Evolutionary conservation across 208 protist species (phyloP), one percentile per base, ranked within the genome.

Genomic region (Leishmania major): DNA sequence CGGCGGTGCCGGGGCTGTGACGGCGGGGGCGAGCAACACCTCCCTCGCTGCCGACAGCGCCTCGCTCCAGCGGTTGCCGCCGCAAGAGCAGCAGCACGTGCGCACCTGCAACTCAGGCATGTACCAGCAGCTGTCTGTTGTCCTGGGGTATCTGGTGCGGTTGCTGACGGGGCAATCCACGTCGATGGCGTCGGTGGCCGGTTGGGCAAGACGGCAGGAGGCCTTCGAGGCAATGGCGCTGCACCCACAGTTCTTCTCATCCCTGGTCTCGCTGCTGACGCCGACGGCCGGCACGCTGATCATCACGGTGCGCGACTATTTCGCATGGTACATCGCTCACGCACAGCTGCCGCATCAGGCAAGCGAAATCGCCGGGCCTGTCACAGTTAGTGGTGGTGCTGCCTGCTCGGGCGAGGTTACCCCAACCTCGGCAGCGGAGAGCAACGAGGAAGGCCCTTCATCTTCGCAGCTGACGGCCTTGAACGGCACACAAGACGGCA

Each of bases 61-160:
- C 67, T 77, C 88, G 0, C 70, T 90, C 66, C 91, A 92, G 80
- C 89, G 87, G 3, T 84, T 95, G 25, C 92, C 88, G 79, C 91
- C 92, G 43, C 93, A 94, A 84, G 94, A 94, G 84, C 94, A 96
- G 79, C 94, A 96, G 80, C 92, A 95, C 83, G 89, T 95, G 25
- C 92, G 92, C 60, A 92, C 85, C 62, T 97, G 93, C 87, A 90
- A 91, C 73, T 87, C 89, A 1, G 92, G 91, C 69, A 97, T 97
- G 94, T 95, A 96, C 83, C 90, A 96, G 80, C 93, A 97, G 82
- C 93, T 96, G 62, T 86, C 91, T 25, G 77, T 87, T 40, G 92
- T 94, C 35, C 88, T 97, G 25, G 77, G 84, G 45, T 84, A 90
- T 85, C 93, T 93, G 84, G 79, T 96, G 76, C 86, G 84, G 69